These are phyloP conservation scores for Candida silvicultrix DNA, from an alignment of 805 yeast genomes.

Conservation along the genomic window DNA sequence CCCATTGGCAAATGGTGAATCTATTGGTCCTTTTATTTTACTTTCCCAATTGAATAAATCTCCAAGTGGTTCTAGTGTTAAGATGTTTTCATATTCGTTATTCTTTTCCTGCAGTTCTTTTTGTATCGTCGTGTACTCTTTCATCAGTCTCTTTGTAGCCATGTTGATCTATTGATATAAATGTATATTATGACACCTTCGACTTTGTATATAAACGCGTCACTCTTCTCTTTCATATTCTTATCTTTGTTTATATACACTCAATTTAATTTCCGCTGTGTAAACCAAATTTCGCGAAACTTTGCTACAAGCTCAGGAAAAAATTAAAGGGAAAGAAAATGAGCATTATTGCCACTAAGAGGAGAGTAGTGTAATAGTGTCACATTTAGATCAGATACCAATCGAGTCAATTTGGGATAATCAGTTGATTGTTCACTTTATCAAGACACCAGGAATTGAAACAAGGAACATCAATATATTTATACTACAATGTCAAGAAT, in stretches of 20 bases:
- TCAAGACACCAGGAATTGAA: no score
- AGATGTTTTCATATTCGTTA: constrained; percentile 25
- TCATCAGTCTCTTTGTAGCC: constrained; percentile 29
- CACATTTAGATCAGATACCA: no score
- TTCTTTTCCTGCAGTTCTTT: constrained; percentile 20
- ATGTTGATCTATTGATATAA: constrained; percentile 6
- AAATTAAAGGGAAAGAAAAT: no score
- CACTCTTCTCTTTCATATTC: no score
- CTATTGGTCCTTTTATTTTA: constrained; percentile 42
- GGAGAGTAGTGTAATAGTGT: background rate
- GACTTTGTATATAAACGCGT: no score
- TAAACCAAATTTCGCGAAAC: no score
- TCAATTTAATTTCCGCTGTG: no score
- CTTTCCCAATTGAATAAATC: constrained; percentile 49
- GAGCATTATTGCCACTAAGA: constrained; percentile 8
- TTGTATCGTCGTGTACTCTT: constrained; percentile 27
- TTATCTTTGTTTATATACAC: no score
- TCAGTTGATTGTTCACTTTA: background rate
- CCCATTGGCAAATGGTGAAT: constrained; percentile 47
- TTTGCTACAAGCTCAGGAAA: no score
- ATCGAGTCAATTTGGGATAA: no score
- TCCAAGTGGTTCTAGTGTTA: constrained; percentile 39
- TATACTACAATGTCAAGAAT: constrained; percentile 33
- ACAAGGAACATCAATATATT: no score
- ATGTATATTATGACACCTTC: no score